Conservation (phyloP, 192 early-diverging fungal genomes). For the Coemansia sp. region DNA sequence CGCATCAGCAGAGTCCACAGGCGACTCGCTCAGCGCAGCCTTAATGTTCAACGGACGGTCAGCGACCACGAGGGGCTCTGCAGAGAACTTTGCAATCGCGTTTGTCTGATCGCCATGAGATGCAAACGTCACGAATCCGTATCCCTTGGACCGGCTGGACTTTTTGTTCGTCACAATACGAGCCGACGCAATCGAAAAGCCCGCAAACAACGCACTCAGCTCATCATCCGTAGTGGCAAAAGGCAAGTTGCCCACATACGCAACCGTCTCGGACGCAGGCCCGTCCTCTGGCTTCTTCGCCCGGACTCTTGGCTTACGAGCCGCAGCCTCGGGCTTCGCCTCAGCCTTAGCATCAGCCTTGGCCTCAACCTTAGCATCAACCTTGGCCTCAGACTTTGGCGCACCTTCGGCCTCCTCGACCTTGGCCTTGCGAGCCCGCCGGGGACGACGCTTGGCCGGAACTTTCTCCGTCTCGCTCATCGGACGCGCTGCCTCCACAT, state of each 20-base stretch:
- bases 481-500: conserved; percentile 84
- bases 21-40: conserved; percentile 47
- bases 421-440: conserved; percentile 26
- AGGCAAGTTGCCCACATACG: conserved; percentile 82
- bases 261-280: conserved; percentile 56
- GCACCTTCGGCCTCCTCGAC: not conserved
- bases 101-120: conserved; percentile 70
- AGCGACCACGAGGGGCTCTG: conserved; percentile 15
- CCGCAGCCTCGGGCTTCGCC: conserved; percentile 2
- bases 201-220: conserved; percentile 71
- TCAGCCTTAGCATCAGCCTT: not conserved
- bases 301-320: not conserved
- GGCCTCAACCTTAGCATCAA: no score
- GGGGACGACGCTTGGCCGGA: conserved; percentile 28
- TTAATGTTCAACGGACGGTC: conserved; percentile 46
- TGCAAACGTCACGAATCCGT: conserved; percentile 88
- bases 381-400: not conserved
- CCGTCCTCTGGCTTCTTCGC: conserved; percentile 4
- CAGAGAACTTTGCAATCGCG: conserved; percentile 34
- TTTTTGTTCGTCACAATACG: conserved; percentile 69
- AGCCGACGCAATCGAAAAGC: conserved; percentile 67
- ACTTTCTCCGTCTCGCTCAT: conserved; percentile 42
- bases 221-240: conserved; percentile 69
- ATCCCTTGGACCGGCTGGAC: conserved; percentile 84
- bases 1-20: not conserved